Evolutionary conservation across 2,329 filamentous ascomycete species (phyloP), one percentile per base, ranked within the genome.

Genomic region (Clarireedia monteithiana): DNA sequence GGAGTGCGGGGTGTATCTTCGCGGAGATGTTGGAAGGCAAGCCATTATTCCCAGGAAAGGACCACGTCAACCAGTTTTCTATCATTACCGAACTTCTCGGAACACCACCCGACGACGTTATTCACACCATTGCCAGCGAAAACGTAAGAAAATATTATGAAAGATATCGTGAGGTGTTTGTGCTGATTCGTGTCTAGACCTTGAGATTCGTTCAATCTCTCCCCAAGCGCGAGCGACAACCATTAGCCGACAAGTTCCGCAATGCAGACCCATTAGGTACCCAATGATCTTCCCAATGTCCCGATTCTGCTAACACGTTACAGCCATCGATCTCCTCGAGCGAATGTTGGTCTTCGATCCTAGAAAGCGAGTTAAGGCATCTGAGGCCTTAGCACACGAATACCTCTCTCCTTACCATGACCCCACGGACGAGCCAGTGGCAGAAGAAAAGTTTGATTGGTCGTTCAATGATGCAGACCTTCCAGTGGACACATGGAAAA

Each of bases 21-120:
- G 94, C 94, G 44, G 94, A 99, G 76, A 99, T 99, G 94, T 81
- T 99, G 58, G 92, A 96, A 75, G 94, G 94, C 70, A 97, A 97
- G 77, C 94, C 94, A 34, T 77, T 99, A 23, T 99, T 99, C 79
- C 94, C 94, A 0, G 94, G 94, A 71, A 99, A 99, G 77, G 94
- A 99, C 70, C 94, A 99, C 70, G 94, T 99, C 73, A 96, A 99
- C 75, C 94, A 99, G 72, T 99, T 99, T 74, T 96, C 91, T 63
- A 99, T 99, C 77, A 99, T 99, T 71, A 99, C 94, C 20, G 94
- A 99, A 72, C 82, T 99, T 40, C 81, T 99, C 45, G 94, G 94
- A 48, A 97, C 94, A 36, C 94, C 94, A 10, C 94, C 94, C 38
- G 91, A 97, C 72, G 94, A 99, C 80, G 94, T 99, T 67, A 97